Evolutionary conservation across 805 yeast species (phyloP).

Genomic region (Kuraishia molischiana): DNA sequence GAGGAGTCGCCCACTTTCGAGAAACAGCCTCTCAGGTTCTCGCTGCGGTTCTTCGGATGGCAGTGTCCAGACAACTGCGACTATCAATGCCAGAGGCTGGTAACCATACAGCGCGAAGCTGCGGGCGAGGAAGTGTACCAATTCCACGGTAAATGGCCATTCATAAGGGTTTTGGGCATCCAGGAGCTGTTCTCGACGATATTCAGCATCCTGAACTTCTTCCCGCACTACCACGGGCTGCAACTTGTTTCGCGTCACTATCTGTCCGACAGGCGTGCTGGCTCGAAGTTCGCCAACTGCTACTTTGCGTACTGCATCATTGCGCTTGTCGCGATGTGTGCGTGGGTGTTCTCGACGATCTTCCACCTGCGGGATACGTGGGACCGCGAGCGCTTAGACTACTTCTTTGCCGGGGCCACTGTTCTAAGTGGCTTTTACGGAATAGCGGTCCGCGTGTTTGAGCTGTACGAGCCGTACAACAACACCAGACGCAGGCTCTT

Average conservation of each 20-base stretch:
- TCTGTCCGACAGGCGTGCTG: constrained; percentile 10
- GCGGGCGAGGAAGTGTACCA: constrained; percentile 54
- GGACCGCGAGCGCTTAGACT: constrained; percentile 78
- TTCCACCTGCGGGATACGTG: constrained; percentile 83
- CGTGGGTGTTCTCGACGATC: constrained; percentile 81
- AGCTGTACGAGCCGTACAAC: constrained; percentile 35
- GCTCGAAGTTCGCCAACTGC: constrained; percentile 14
- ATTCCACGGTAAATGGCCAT: constrained; percentile 99
- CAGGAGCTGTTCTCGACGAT: constrained; percentile 79
- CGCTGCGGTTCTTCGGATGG: constrained; percentile 52
- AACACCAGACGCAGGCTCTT: constrained; percentile 22
- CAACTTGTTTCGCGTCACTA: constrained; percentile 18
- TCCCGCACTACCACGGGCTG: constrained; percentile 51
- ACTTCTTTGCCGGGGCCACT: constrained; percentile 87
- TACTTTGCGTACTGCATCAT: constrained; percentile 34
- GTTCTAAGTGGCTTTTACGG: constrained; percentile 75
- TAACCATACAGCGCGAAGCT: constrained; percentile 45
- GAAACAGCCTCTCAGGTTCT: constrained; percentile 27
- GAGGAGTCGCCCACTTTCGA: constrained; percentile 25
- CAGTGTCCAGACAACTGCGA: constrained; percentile 77
- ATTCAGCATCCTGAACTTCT: constrained; percentile 63
- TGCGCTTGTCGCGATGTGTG: constrained; percentile 61
- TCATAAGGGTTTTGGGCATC: constrained; percentile 60
- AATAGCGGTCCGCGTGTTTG: constrained; percentile 48
- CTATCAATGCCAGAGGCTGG: constrained; percentile 78